Evolutionary conservation across 176 grass and related monocot genomes (phyloP).

Genomic region (Raddia distichophylla): DNA sequence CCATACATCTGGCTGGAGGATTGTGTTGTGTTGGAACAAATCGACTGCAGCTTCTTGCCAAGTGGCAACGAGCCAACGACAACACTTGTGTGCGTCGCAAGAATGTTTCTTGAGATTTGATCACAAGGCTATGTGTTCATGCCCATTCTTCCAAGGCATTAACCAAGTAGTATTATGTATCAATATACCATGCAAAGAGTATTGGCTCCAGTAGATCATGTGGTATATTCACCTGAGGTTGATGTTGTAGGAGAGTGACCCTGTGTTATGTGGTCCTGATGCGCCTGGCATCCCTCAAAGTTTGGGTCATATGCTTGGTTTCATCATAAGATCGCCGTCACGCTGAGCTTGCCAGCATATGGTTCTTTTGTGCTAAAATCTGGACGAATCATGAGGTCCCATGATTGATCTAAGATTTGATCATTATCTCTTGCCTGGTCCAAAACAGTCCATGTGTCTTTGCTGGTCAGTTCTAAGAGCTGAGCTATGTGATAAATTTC

Average conservation of each 20-base stretch:
- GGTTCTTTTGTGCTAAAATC: constrained; percentile 6
- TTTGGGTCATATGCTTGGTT: not conserved
- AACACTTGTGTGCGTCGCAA: not conserved
- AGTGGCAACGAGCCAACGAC: not conserved
- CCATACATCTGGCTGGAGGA: not conserved
- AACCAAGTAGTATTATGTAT: not conserved
- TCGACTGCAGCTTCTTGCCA: not conserved
- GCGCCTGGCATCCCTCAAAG: not conserved
- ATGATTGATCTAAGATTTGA: constrained; percentile 1
- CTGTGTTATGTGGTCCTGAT: not conserved
- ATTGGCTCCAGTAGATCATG: not conserved
- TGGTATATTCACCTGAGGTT: not conserved
- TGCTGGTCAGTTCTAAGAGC: not conserved
- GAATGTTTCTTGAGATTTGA: not conserved
- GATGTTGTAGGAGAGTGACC: constrained; percentile 4
- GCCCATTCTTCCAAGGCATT: not conserved
- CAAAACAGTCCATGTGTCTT: not conserved
- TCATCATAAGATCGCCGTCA: not conserved
- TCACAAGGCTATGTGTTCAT: not conserved
- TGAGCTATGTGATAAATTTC: not conserved
- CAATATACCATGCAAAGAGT: not conserved
- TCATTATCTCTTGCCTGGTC: not conserved
- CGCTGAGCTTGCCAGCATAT: not conserved
- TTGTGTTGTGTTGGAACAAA: not conserved
- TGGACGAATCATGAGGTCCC: not conserved